Base-by-base conservation (phyloP, 495 filamentous ascomycete genomes). In the Stereocaulon alpinum region DNA sequence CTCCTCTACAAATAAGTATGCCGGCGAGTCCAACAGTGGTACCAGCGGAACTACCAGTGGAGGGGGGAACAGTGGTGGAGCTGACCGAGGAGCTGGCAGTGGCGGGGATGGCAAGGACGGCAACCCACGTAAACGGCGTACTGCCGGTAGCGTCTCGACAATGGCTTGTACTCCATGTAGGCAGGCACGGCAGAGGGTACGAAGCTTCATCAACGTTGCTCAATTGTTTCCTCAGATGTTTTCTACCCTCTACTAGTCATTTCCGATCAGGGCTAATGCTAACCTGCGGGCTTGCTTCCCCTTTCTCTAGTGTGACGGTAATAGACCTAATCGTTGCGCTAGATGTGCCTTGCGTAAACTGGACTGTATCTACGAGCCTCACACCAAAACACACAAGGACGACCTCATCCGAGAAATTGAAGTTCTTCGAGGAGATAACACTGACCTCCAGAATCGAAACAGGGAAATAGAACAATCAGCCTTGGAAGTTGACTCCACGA, bases 361-460 rank as follows among this genome's bases (percentile, higher is more conserved):
- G 20, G 32, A 34, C n/a, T 66, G 64, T 49, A 27, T 58, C 47
- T 66, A 64, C 54, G 59, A 64, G 55, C 64, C 62, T 49, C 64
- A 66, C 34, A 62, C 59, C 59, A 66, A 66, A 57, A 60, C 59
- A 14, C 62, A 61, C 43, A 66, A 66, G 40, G 62, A 64, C 30
- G 56, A 59, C 42, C 59, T 66, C n/a, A 58, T 66, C 12, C 55
- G 47, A 10, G 62, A 66, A 41, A 66, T 66, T 27, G 59, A 61
- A 20, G 52, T 20, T 11, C 61, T 66, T 24, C 59, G 61, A 34
- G 50, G 49, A 44, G 58, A 66, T 29, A 63, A 63, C 18, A 57
- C 48, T 15, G 40, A 24, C 20, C 53, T 66, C 2, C 56, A 66
- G 37, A 34, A 42, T 41, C 49, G 49, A 29, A 66, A 66, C 42